Evolutionary conservation across 1,284 basidiomycete species (phyloP).

Genomic region (Mycosarcoma mackinlayi): DNA sequence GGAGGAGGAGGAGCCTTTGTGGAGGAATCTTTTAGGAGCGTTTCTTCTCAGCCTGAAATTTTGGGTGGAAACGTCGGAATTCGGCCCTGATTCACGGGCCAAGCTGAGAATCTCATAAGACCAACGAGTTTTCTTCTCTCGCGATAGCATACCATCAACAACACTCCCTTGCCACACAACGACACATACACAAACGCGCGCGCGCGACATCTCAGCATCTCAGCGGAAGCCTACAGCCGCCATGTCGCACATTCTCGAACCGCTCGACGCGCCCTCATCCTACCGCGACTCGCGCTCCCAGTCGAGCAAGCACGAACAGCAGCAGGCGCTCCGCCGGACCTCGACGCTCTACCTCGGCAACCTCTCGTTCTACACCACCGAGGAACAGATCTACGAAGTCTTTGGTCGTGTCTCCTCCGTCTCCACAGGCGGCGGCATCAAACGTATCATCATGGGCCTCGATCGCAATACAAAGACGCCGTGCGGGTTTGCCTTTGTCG

Average conservation of each 20-base stretch:
- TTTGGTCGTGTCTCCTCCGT: constrained; percentile 91
- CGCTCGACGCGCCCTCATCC: constrained; percentile 91
- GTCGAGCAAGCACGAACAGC: constrained; percentile 68
- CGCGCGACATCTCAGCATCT: too few relatives aligned
- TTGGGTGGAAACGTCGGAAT: neutral
- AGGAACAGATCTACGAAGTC: constrained; percentile 99
- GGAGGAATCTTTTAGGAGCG: too few relatives aligned
- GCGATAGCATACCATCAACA: neutral
- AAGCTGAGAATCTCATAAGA: neutral
- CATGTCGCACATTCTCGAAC: constrained; percentile 87
- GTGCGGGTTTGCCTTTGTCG: constrained; percentile 99
- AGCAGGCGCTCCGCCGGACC: constrained; percentile 71
- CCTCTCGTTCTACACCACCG: constrained; percentile 78
- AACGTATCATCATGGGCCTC: constrained; percentile 98
- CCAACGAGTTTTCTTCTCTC: neutral
- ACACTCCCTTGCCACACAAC: too few relatives aligned
- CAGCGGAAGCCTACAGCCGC: constrained; percentile 68
- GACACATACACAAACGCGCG: too few relatives aligned
- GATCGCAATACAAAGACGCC: constrained; percentile 98
- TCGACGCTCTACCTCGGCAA: constrained; percentile 78
- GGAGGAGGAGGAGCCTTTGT: neutral
- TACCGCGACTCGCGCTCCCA: constrained; percentile 71
- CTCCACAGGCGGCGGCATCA: constrained; percentile 92
- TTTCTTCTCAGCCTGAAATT: constrained; percentile 1
- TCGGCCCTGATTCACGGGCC: constrained; percentile 3